A percentile compares a stretch with the other conserved stretches of the same genome.
phyloP scores from a whole-genome alignment of 202 grass and related monocot species.

The Carex arenaria region DNA sequence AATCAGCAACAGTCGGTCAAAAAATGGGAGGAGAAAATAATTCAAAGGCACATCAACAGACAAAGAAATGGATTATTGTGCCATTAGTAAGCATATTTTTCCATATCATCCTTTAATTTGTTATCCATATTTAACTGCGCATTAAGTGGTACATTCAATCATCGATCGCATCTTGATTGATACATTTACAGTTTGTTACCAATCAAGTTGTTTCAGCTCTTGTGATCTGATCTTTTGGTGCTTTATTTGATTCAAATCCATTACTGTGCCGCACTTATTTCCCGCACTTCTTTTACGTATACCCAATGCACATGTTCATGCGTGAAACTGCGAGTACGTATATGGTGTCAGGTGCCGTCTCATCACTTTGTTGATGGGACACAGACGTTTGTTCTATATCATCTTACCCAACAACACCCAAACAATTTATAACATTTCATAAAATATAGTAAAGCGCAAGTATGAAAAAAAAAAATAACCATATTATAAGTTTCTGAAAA shows the following conservation, averaged over 20 bases:
- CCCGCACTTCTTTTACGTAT: too few relatives aligned
- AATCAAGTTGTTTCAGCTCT: background rate
- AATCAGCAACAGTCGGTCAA: background rate
- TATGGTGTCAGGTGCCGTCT: background rate
- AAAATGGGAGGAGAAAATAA: conserved; percentile 9
- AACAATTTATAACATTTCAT: background rate
- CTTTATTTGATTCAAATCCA: background rate
- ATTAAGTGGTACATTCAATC: background rate
- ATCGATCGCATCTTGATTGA: background rate
- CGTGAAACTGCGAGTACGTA: background rate
- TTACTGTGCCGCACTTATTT: background rate
- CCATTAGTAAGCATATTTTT: conserved; percentile 12
- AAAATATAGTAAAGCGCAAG: background rate
- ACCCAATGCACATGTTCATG: background rate
- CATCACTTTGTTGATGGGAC: background rate
- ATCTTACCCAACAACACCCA: background rate
- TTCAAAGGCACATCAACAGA: background rate
- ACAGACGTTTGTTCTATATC: too few relatives aligned
- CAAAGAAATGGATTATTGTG: background rate
- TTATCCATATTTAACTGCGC: background rate
- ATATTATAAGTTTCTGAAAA: background rate
- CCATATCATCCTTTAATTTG: background rate
- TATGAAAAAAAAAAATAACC: background rate
- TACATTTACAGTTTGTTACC: background rate
- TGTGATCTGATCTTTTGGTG: background rate